phyloP scores from a whole-genome alignment of 371 early-diverging fungal species.

The Mortierella sp. region DNA sequence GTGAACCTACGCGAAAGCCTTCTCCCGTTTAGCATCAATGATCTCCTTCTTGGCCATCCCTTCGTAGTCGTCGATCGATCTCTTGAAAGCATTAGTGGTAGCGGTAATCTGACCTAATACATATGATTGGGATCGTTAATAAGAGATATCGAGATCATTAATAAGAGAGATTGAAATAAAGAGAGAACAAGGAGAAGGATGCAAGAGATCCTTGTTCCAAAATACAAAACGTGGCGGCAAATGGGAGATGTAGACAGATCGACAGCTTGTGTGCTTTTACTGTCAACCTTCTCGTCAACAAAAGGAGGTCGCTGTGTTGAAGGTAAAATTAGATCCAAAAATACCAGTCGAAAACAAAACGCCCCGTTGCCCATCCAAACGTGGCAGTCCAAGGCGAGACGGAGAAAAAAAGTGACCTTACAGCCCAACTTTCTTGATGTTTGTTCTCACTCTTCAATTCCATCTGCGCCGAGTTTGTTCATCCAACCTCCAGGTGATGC shows the following conservation, averaged over 20 bases:
- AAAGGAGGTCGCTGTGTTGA: neutral
- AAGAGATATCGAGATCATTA: too few species aligned
- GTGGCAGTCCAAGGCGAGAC: neutral
- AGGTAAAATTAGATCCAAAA: neutral
- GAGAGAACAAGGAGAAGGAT: neutral
- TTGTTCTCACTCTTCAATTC: neutral
- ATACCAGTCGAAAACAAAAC: neutral
- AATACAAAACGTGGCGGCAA: neutral
- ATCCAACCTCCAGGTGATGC: neutral
- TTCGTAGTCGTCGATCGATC: conserved; percentile 82
- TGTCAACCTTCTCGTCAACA: neutral
- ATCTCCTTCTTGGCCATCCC: conserved; percentile 81
- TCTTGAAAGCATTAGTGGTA: conserved; percentile 74
- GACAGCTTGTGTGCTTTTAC: neutral
- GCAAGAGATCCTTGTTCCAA: neutral
- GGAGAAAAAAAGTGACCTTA: neutral
- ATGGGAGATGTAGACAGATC: neutral
- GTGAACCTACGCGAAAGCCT: conserved; percentile 74
- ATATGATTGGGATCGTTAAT: neutral
- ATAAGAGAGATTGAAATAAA: neutral
- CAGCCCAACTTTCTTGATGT: neutral
- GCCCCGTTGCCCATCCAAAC: neutral
- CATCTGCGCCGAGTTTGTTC: neutral
- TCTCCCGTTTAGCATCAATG: conserved; percentile 82
- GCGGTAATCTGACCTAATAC: conserved; percentile 79